phyloP scores from a whole-genome alignment of 768 basidiomycete genomes.

The Trametes elegans region DNA sequence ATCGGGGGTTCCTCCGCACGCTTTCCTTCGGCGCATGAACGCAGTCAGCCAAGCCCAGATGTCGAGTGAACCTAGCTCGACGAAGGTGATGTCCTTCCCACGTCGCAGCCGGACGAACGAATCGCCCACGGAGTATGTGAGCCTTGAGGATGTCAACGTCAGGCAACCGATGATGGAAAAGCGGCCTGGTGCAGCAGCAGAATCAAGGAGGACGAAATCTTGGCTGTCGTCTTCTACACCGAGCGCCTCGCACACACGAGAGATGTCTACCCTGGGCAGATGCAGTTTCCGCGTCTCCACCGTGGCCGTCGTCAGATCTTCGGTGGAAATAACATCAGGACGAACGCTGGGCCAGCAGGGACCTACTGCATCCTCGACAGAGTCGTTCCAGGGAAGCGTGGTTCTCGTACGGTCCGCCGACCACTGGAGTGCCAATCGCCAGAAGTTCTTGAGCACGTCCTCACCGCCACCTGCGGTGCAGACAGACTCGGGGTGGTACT shows the following conservation, averaged over 20 bases:
- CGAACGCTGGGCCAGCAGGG: slow-evolving; percentile 55
- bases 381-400: slow-evolving; percentile 41
- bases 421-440: slow-evolving; percentile 66
- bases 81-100: slow-evolving; percentile 34
- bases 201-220: slow-evolving; percentile 75
- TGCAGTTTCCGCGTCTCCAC: slow-evolving; percentile 42
- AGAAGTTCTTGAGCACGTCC: slow-evolving; percentile 73
- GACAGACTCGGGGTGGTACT: slow-evolving; percentile 87
- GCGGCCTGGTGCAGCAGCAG: slow-evolving; percentile 70
- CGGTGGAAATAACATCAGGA: background rate
- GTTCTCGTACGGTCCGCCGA: slow-evolving; percentile 37
- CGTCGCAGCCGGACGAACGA: slow-evolving; percentile 42
- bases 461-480: slow-evolving; percentile 67
- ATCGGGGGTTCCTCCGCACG: slow-evolving; percentile 45
- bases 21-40: slow-evolving; percentile 60
- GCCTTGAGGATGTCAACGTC: slow-evolving; percentile 49
- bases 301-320: slow-evolving; percentile 21
- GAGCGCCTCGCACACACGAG: slow-evolving; percentile 58
- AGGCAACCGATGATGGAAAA: slow-evolving; percentile 71
- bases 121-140: slow-evolving; percentile 58
- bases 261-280: slow-evolving; percentile 40
- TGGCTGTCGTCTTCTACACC: slow-evolving; percentile 54
- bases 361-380: slow-evolving; percentile 40
- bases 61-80: slow-evolving; percentile 48
- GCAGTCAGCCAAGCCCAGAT: slow-evolving; percentile 73